Percentiles rank a stretch among this genome's conserved stretches.
These are phyloP conservation scores for Cercospora zeina DNA, from an alignment of 2,329 filamentous ascomycete species.

Conservation along the genomic window DNA sequence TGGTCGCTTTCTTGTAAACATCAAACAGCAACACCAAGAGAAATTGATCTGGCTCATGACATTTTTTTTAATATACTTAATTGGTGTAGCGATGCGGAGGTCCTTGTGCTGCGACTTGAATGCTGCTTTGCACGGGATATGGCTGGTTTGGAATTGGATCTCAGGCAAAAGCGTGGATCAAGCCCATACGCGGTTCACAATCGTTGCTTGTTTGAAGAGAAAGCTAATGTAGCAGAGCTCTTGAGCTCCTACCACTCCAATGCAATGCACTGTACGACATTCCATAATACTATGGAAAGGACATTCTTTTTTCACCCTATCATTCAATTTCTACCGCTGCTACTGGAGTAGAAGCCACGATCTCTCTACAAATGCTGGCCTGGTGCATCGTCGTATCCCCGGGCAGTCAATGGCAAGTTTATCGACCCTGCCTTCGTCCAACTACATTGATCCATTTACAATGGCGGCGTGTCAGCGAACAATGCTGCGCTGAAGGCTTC, in stretches of 20 bases:
- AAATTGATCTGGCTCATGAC: neutral
- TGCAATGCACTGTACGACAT: conserved; percentile 2
- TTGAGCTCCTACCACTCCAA: neutral
- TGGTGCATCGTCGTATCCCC: neutral
- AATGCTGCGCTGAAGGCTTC: conserved; percentile 39
- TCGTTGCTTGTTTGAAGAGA: neutral
- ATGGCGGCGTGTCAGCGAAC: conserved; percentile 46
- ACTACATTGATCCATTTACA: conserved; percentile 15
- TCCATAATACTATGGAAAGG: neutral
- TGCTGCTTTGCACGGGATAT: neutral
- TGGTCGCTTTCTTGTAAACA: conserved; percentile 19
- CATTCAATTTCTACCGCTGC: neutral
- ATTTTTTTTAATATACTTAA: neutral
- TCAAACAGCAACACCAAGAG: neutral
- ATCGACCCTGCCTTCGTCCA: neutral
- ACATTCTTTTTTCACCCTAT: neutral
- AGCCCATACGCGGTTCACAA: neutral
- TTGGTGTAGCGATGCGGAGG: neutral
- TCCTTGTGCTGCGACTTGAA: neutral
- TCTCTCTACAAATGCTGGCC: neutral
- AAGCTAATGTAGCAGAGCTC: conserved; percentile 6
- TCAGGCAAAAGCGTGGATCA: neutral
- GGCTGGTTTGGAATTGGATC: neutral
- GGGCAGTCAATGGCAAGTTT: neutral
- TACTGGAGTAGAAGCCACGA: neutral